Conservation (phyloP, 495 filamentous ascomycete genomes). For the Aspergillus nidulans region DNA sequence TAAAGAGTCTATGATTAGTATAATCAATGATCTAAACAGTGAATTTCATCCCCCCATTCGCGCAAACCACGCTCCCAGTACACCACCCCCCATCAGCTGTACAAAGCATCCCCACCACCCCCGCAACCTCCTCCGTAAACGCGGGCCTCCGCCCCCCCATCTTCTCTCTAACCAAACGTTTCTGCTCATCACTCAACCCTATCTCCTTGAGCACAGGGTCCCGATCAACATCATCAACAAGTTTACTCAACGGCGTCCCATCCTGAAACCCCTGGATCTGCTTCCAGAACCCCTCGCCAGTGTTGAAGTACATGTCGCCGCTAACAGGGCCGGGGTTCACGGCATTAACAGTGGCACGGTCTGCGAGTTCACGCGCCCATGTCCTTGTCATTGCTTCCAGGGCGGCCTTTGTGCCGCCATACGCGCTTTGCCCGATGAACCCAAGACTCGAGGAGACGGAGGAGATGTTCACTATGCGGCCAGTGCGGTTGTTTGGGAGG, state of each 20-base stretch:
- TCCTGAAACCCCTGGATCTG: slow-evolving; percentile 59
- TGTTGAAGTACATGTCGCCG: slow-evolving; percentile 68
- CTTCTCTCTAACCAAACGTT: slow-evolving; percentile 52
- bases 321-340: slow-evolving; percentile 86
- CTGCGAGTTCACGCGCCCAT: slow-evolving; percentile 76
- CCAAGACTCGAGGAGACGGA: slow-evolving; percentile 66
- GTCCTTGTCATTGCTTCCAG: slow-evolving; percentile 90
- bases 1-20: too few species aligned
- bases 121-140: slow-evolving; percentile 73
- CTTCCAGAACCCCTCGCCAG: slow-evolving; percentile 50
- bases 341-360: slow-evolving; percentile 76
- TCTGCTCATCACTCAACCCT: slow-evolving; percentile 56
- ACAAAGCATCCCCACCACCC: slow-evolving; percentile 81
- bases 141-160: slow-evolving; percentile 65
- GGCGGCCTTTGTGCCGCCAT: slow-evolving; percentile 86
- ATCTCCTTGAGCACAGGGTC: slow-evolving; percentile 39
- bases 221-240: slow-evolving; percentile 23
- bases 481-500: slow-evolving; percentile 68
- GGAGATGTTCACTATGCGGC: slow-evolving; percentile 76
- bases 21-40: slow-evolving; percentile 8
- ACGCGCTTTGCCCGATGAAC: slow-evolving; percentile 68
- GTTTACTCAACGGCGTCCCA: slow-evolving; percentile 60
- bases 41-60: slow-evolving; percentile 76
- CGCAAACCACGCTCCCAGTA: slow-evolving; percentile 80
- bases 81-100: slow-evolving; percentile 68